A percentile compares a stretch with the other conserved stretches of the same genome.
These are phyloP conservation scores for Rhinocladiella similis DNA, from an alignment of 2,329 filamentous ascomycete species.

Conservation along the genomic window DNA sequence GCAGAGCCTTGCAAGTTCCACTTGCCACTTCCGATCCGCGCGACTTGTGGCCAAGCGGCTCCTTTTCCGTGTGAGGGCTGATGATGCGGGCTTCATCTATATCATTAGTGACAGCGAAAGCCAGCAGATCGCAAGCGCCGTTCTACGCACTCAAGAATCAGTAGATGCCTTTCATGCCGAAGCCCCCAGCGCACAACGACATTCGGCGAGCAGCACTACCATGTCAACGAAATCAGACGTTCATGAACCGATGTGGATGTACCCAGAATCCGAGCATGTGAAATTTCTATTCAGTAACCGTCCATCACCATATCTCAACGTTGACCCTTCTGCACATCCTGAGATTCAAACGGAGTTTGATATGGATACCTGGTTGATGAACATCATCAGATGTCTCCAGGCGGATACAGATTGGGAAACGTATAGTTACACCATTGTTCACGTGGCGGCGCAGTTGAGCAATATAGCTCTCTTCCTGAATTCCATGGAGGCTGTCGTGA, in stretches of 20 bases:
- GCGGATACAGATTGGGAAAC: conserved; percentile 83
- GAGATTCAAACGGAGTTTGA: conserved; percentile 49
- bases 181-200: conserved; percentile 13
- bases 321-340: conserved; percentile 8
- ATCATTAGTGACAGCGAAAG: conserved; percentile 70
- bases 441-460: conserved; percentile 81
- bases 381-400: conserved; percentile 71
- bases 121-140: conserved; percentile 67
- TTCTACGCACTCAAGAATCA: conserved; percentile 64
- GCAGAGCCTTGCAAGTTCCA: conserved; percentile 16
- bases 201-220: conserved; percentile 23
- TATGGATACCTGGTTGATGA: conserved; percentile 72
- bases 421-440: conserved; percentile 85
- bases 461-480: conserved; percentile 84
- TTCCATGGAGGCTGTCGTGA: conserved; percentile 71
- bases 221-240: conserved; percentile 20
- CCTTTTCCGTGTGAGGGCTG: conserved; percentile 78
- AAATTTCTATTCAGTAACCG: conserved; percentile 12
- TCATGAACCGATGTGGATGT: conserved; percentile 54
- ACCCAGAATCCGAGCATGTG: conserved; percentile 44
- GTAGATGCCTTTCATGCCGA: conserved; percentile 36
- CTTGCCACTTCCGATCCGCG: conserved; percentile 63
- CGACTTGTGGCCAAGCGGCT: conserved; percentile 74
- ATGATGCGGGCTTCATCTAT: conserved; percentile 75
- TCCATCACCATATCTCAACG: conserved; percentile 16